These are phyloP conservation scores for Cyberlindnera meyerae DNA, from an alignment of 805 yeast species.

Conservation along the genomic window DNA sequence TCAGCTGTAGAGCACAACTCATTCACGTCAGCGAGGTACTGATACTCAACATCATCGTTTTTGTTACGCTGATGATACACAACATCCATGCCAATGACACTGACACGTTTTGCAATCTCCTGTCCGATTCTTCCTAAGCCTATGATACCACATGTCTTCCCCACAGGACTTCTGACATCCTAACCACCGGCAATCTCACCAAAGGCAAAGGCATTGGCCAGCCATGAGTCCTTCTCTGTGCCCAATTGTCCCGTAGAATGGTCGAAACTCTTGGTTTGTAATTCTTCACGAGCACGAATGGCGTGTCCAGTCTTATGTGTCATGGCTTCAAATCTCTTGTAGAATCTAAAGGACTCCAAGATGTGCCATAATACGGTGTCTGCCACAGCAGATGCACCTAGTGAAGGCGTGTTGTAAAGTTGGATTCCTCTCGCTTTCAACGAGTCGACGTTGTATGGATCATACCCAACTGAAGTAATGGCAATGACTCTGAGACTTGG, in stretches of 20 bases:
- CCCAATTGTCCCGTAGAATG: slow-evolving; percentile 28
- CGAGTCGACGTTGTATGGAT: slow-evolving; percentile 40
- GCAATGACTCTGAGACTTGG: slow-evolving; percentile 41
- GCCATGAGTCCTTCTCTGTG: slow-evolving; percentile 23
- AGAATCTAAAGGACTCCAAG: slow-evolving; percentile 49
- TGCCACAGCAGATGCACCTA: slow-evolving; percentile 59
- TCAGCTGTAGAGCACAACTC: slow-evolving; percentile 39
- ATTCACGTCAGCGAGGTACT: slow-evolving; percentile 30
- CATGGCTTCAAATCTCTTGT: slow-evolving; percentile 32
- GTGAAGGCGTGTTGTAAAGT: slow-evolving; percentile 42
- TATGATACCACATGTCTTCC: slow-evolving; percentile 47
- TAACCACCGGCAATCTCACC: slow-evolving; percentile 35
- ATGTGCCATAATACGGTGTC: slow-evolving; percentile 57
- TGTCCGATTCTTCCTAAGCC: slow-evolving; percentile 63
- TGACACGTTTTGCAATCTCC: slow-evolving; percentile 44
- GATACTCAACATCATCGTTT: slow-evolving; percentile 32
- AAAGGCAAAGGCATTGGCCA: slow-evolving; percentile 27
- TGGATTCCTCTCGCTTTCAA: slow-evolving; percentile 37
- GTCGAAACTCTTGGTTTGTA: slow-evolving; percentile 26
- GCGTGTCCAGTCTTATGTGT: slow-evolving; percentile 35
- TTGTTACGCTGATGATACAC: slow-evolving; percentile 48
- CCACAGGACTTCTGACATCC: slow-evolving; percentile 38
- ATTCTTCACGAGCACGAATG: slow-evolving; percentile 34
- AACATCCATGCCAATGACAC: slow-evolving; percentile 53
- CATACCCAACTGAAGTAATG: slow-evolving; percentile 55